phyloP scores from a whole-genome alignment of 306 rosid genomes.

The Citrullus colocynthis region DNA sequence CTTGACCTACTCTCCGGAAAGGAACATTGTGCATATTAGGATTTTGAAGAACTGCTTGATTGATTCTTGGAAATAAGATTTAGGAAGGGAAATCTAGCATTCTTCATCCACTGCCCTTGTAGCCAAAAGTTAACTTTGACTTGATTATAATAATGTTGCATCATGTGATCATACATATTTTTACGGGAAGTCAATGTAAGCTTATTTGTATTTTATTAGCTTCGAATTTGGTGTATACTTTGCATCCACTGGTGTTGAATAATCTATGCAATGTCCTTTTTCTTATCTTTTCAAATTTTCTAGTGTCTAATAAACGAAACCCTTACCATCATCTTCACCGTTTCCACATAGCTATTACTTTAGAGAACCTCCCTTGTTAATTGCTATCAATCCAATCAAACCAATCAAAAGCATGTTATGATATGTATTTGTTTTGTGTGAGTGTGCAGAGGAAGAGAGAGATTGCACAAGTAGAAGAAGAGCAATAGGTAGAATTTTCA shows the following conservation, averaged over 20 bases:
- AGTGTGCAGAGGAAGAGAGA: not conserved
- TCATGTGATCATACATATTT: not conserved
- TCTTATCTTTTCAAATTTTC: not conserved
- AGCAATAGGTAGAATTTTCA: not conserved
- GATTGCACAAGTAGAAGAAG: not conserved
- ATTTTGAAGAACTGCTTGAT: constrained; percentile 2
- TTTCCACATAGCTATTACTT: not conserved
- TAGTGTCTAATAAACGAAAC: not conserved
- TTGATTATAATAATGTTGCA: not conserved
- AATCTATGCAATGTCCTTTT: not conserved
- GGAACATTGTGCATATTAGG: constrained; percentile 11
- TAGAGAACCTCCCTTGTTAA: not conserved
- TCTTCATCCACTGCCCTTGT: constrained; percentile 2
- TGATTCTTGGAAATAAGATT: not conserved
- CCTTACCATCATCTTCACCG: not conserved
- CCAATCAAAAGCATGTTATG: not conserved
- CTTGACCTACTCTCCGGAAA: not conserved
- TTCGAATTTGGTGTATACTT: constrained; percentile 2
- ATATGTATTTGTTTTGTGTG: not conserved
- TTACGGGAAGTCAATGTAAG: not conserved
- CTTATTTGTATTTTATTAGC: not conserved
- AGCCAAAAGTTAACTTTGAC: constrained; percentile 5
- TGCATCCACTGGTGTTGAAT: not conserved
- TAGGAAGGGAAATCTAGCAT: not conserved
- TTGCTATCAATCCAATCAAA: not conserved